Percentiles rank a stretch among this genome's conserved stretches.
Conservation (phyloP, 352 stramenopile genomes). For the Phytophthora hibernalis region DNA sequence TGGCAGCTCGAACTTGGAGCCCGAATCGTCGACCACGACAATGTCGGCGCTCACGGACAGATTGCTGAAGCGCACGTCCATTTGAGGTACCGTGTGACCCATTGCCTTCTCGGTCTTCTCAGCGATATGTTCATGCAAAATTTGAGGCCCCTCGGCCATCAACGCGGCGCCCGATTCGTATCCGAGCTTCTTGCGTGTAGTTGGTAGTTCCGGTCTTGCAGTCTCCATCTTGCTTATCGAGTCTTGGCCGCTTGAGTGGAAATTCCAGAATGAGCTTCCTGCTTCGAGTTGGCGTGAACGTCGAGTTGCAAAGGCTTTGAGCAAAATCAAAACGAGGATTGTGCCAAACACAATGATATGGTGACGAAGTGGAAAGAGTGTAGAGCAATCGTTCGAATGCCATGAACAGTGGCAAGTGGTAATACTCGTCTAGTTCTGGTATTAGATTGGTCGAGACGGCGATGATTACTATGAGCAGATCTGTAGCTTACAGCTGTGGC, state of each 20-base stretch:
- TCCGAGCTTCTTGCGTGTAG: slow-evolving; percentile 8
- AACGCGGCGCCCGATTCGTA: slow-evolving; percentile 24
- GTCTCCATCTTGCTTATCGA: slow-evolving; percentile 14
- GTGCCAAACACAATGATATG: not conserved
- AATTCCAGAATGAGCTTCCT: slow-evolving; percentile 18
- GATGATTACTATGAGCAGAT: slow-evolving; percentile 15
- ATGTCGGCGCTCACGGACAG: slow-evolving; percentile 26
- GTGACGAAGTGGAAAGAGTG: not conserved
- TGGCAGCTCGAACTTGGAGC: slow-evolving; percentile 36
- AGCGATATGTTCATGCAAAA: slow-evolving; percentile 30
- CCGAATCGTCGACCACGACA: slow-evolving; percentile 24
- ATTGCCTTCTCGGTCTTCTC: slow-evolving; percentile 26
- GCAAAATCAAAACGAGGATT: not conserved
- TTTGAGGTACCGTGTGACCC: slow-evolving; percentile 28
- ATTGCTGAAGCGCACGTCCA: slow-evolving; percentile 41
- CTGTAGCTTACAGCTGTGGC: not conserved
- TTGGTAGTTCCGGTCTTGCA: slow-evolving; percentile 3
- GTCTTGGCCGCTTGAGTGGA: slow-evolving; percentile 9
- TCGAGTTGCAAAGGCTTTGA: not conserved
- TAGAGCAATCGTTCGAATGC: slow-evolving; percentile 14
- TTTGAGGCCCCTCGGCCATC: slow-evolving; percentile 31
- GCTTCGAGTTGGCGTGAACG: not conserved
- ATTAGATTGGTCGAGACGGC: slow-evolving; percentile 7
- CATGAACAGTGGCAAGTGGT: not conserved
- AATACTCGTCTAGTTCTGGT: slow-evolving; percentile 1